Evolutionary conservation across 1,139 yeast genomes (phyloP), one percentile per base, ranked within the genome.

Genomic region (Diutina pseudorugosa): DNA sequence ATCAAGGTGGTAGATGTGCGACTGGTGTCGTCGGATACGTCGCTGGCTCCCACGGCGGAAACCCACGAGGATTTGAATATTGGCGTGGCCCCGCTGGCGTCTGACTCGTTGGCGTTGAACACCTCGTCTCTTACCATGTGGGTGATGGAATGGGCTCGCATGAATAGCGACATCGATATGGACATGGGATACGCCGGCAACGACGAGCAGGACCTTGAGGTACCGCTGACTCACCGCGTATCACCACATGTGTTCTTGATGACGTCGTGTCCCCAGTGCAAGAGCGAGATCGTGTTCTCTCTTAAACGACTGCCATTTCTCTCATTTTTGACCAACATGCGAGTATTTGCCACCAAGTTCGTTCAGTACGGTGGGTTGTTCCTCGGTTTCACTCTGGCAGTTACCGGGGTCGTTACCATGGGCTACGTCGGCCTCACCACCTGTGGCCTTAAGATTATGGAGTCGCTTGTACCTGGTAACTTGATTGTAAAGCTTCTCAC

Each of bases 241-340:
- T 30, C 36, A 14, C 11, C 36, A 14, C 36, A 30, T 9, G 62
- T 65, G 18, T 59, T 64, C 25, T 56, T 70, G 4, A 54, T 69
- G 36, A 71, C 72, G 2, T 62, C 68, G 3, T 74, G 79, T 56
- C 78, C 78, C 1, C 79, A 74, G 57, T 74, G 79, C 57, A 72
- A 72, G 56, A 62, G 65, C 47, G 65, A 67, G 44, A 70, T 74
- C 41, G 60, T 65, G 11, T 72, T 74, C 57, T 59, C 65, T 25
- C 65, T 72, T 67, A 63, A 61, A 53, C 55, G 67, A 43, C 70
- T 74, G 27, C 55, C 64, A 2, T 52, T 70, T 9, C 56, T 74
- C 33, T 49, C 62, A 1, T 45, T 61, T n/a, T 48, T 69, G 2
- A 57, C 65, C 1, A 59, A 63, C 41, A 55, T 65, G 1, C 21